Base-by-base conservation (phyloP, 805 yeast species). In the Metschnikowia anglica region DNA sequence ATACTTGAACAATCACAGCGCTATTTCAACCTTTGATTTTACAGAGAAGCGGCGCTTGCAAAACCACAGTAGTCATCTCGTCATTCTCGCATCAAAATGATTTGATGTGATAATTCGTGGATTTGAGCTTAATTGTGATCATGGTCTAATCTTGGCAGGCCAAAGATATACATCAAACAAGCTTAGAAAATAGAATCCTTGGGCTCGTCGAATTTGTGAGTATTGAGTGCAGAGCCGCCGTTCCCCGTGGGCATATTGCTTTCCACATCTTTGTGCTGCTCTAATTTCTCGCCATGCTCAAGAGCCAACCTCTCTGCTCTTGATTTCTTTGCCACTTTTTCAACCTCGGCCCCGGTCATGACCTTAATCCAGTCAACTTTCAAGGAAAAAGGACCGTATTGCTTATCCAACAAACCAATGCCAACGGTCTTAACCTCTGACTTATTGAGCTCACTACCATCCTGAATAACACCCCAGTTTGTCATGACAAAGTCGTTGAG, bases 401-500 rank as follows among this genome's bases (percentile, higher is more conserved):
- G 83, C 43, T 82, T 77, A 60, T 88, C 96, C 37, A 85, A 72
- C 32, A 87, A 74, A 7, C 95, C 93, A 25, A 87, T 64, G 2
- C 96, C 96, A 15, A 87, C 68, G 3, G 90, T 82, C 54, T 81
- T 80, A 39, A 87, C 78, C 49, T 78, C 77, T 16, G 77, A 70
- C 53, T 76, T 79, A 59, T 86, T 84, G 60, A 87, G 67, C 49
- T 68, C 74, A 43, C 66, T 60, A n/a, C 73, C 74, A 46, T 70
- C 74, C 56, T 70, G 74, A 39, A 71, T 71, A 3, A 68, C 73
- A n/a, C 96, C 96, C 73, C 85, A 80, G 60, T 85, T 86, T 17
- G 95, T 88, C 63, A 87, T 72, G 39, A 88, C 89, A 62, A 88
- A 86, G 57, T 84, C 89, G 51, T 80, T 76, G 38, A 88, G 67